These are phyloP conservation scores for Tylopilus vinaceipallidus DNA, from an alignment of 768 basidiomycete genomes.

Conservation along the genomic window DNA sequence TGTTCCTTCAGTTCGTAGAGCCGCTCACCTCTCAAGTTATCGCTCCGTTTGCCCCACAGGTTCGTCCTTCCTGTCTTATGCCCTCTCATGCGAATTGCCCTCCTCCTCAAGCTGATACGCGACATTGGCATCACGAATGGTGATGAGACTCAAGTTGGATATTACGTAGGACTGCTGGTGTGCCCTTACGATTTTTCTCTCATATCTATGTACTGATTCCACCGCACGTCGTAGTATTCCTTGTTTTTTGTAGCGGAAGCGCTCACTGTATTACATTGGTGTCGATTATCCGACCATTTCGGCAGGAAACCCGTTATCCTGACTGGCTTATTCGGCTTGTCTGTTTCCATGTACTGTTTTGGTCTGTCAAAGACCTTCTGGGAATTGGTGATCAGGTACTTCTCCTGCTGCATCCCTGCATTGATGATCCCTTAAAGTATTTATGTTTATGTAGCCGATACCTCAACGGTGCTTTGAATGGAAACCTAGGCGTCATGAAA, in stretches of 20 bases:
- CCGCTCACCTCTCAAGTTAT: slow-evolving; percentile 77
- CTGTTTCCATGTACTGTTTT: slow-evolving; percentile 70
- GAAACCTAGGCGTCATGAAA: slow-evolving; percentile 69
- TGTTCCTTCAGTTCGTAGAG: slow-evolving; percentile 75
- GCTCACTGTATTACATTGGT: slow-evolving; percentile 72
- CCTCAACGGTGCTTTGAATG: slow-evolving; percentile 71
- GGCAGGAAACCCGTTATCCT: slow-evolving; percentile 80
- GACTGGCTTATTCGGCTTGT: slow-evolving; percentile 60
- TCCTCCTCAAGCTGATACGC: slow-evolving; percentile 51
- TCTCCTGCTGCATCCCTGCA: neutral
- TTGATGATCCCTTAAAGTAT: neutral
- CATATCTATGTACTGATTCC: neutral
- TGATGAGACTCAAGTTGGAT: slow-evolving; percentile 68
- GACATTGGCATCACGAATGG: slow-evolving; percentile 69
- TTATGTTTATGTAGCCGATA: slow-evolving; percentile 53
- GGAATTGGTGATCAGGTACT: slow-evolving; percentile 52
- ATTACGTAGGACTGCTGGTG: slow-evolving; percentile 78
- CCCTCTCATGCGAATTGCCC: neutral
- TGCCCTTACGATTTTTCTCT: slow-evolving; percentile 9
- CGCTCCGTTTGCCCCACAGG: slow-evolving; percentile 74
- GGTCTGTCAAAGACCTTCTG: slow-evolving; percentile 69
- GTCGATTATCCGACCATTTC: slow-evolving; percentile 64
- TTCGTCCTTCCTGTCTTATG: slow-evolving; percentile 26
- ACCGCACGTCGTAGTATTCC: slow-evolving; percentile 74
- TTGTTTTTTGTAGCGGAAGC: slow-evolving; percentile 76